These are phyloP conservation scores for Populus hybrid DNA, from an alignment of 441 rosid genomes.

Conservation along the genomic window DNA sequence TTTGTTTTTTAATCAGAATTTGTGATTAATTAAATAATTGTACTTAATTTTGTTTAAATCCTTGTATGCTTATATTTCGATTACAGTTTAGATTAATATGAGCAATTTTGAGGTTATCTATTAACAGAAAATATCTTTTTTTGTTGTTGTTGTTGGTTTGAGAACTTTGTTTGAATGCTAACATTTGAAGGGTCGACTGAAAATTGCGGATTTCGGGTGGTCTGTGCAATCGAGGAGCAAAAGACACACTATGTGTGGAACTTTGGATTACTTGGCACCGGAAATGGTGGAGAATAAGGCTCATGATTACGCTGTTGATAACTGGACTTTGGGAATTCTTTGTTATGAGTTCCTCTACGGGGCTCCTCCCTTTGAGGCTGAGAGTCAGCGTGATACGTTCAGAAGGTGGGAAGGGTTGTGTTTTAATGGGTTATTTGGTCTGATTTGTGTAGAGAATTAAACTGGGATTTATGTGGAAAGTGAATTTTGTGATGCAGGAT, in stretches of 20 bases:
- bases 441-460: not conserved
- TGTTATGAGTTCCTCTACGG: slow-evolving; percentile 96
- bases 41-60: not conserved
- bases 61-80: not conserved
- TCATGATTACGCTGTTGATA: slow-evolving; percentile 90
- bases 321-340: slow-evolving; percentile 89
- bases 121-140: too few relatives aligned
- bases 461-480: not conserved
- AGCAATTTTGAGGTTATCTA: too few relatives aligned
- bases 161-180: not conserved
- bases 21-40: not conserved
- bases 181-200: slow-evolving; percentile 65
- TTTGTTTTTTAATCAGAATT: not conserved
- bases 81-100: not conserved
- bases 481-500: slow-evolving; percentile 50
- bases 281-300: slow-evolving; percentile 94
- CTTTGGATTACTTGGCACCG: slow-evolving; percentile 91
- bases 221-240: slow-evolving; percentile 93
- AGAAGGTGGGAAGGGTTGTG: slow-evolving; percentile 40
- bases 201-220: slow-evolving; percentile 98
- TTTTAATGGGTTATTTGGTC: not conserved
- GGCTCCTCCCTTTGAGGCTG: slow-evolving; percentile 87
- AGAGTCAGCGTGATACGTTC: slow-evolving; percentile 78
- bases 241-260: slow-evolving; percentile 95
- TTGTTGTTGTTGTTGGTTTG: not conserved